A percentile compares a stretch with the other conserved stretches of the same genome.
These are phyloP conservation scores for Colletotrichum costaricense DNA, from an alignment of 2,329 filamentous ascomycete genomes.

Conservation along the genomic window DNA sequence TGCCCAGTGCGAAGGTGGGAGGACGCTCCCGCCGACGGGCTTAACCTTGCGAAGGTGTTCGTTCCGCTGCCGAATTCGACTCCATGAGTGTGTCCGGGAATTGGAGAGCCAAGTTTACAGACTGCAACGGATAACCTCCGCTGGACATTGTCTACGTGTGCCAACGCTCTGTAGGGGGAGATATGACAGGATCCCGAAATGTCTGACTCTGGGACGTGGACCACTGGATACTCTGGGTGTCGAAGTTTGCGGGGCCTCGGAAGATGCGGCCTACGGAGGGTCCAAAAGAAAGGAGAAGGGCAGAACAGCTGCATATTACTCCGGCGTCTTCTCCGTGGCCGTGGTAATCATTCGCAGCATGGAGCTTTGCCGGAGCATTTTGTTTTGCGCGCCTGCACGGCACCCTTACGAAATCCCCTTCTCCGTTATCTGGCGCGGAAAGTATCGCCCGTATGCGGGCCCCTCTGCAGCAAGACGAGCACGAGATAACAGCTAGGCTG, in stretches of 20 bases:
- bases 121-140: not conserved
- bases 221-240: not conserved
- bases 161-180: not conserved
- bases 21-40: slow-evolving; percentile 1
- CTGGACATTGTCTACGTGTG: not conserved
- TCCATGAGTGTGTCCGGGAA: not conserved
- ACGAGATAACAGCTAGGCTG: slow-evolving; percentile 1
- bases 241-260: slow-evolving; percentile 23
- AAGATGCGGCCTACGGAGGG: slow-evolving; percentile 22
- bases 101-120: not conserved
- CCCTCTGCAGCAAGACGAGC: slow-evolving; percentile 12
- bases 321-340: slow-evolving; percentile 7
- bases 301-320: not conserved
- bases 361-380: not conserved
- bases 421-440: slow-evolving; percentile 12
- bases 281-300: not conserved
- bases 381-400: slow-evolving; percentile 14
- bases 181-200: not conserved
- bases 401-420: slow-evolving; percentile 1
- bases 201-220: not conserved
- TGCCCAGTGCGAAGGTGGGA: slow-evolving; percentile 4
- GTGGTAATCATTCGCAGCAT: slow-evolving; percentile 8
- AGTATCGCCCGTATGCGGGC: slow-evolving; percentile 26
- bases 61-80: not conserved
- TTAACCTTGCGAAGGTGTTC: not conserved